Evolutionary conservation across 1,284 basidiomycete genomes (phyloP).

Genomic region (Clitocybe nebularis): DNA sequence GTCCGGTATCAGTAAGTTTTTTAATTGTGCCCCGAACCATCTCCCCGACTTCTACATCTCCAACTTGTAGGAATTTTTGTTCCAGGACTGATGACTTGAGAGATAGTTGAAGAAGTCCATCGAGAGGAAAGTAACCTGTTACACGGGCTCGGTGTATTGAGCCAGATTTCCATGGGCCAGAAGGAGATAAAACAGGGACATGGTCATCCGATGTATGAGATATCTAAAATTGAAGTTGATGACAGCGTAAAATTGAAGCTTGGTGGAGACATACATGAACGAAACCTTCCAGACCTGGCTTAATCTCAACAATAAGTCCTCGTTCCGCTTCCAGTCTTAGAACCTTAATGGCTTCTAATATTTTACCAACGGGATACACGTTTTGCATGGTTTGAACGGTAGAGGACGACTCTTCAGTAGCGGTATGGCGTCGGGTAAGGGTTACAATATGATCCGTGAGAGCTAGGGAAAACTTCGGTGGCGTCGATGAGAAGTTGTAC

Average conservation of each 20-base stretch:
- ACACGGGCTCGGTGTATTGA: constrained; percentile 87
- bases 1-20: constrained; percentile 70
- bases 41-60: constrained; percentile 83
- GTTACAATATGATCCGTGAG: constrained; percentile 71
- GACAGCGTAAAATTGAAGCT: constrained; percentile 1
- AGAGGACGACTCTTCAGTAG: constrained; percentile 22
- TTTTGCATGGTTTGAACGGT: constrained; percentile 40
- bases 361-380: constrained; percentile 70
- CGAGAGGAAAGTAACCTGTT: constrained; percentile 83
- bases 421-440: constrained; percentile 40
- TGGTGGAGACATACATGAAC: constrained; percentile 65
- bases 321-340: constrained; percentile 75
- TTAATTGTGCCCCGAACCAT: constrained; percentile 83
- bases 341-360: constrained; percentile 72
- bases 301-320: constrained; percentile 71
- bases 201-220: constrained; percentile 94
- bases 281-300: constrained; percentile 70
- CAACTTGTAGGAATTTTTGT: constrained; percentile 84
- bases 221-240: constrained; percentile 52
- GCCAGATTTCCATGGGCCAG: constrained; percentile 78
- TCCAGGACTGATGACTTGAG: constrained; percentile 82
- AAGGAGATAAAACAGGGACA: constrained; percentile 69
- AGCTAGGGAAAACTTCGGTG: constrained; percentile 80
- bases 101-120: constrained; percentile 86
- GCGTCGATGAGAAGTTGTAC: constrained; percentile 75